Base-by-base conservation (phyloP, 2,329 filamentous ascomycete species). In the Aspergillus fischeri region DNA sequence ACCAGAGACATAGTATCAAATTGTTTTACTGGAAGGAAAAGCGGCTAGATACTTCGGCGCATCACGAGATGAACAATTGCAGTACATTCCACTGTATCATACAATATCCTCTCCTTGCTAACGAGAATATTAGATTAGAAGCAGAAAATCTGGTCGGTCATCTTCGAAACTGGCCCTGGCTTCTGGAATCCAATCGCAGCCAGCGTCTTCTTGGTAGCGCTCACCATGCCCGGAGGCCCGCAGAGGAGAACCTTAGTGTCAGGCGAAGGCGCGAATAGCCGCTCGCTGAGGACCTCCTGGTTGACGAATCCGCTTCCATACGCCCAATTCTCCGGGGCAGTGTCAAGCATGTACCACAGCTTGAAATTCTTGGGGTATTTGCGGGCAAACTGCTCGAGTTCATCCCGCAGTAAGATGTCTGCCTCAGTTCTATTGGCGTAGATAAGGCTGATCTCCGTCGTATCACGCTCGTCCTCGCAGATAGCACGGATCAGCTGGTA, bases 401-500 rank as follows among this genome's bases (percentile, higher is more conserved):
- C 77, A 0, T 75, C 59, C 0, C 82, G 73, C 11, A 88, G 70
- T 6, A 88, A 67, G 54, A 88, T 87, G 60, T 87, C 85, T 1
- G 75, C 76, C 62, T 86, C 83, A 0, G 75, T 76, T 2, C 80
- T 75, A 69, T 86, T 87, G 28, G 83, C 85, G 58, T 85, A 86
- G 27, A 88, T 69, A 8, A 88, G 71, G 44, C 74, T 81, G 41
- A 87, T 68, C 60, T 82, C 71, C 0, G 86, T 87, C 0, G 74
- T 76, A 59, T 88, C 86, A 5, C 70, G 73, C 14, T 80, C 74
- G 54, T 86, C 81, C 64, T 86, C 84, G 64, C 83, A 85, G 55
- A 87, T 84, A 45, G 83, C 83, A 4, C 83, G 80, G 64, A 87
- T 85, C 4, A 88, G 70, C 65, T 87, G 84, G 66, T 78, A 83